Conservation (phyloP, 148 eudicot genomes). For the Talinum fruticosum region DNA sequence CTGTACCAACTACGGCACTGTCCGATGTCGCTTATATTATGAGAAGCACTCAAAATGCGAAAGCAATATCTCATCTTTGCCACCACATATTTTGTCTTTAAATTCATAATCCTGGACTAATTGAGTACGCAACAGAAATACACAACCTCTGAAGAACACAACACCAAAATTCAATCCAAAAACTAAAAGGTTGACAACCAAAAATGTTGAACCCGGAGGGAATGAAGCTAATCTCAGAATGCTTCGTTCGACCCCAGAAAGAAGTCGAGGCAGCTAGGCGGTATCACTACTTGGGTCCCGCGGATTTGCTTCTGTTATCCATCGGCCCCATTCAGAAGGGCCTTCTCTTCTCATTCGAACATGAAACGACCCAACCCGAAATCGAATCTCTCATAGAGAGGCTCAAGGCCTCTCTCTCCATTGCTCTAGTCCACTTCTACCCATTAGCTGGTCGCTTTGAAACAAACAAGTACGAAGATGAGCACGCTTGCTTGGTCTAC, state of each 20-base stretch:
- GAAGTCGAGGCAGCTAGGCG: neutral
- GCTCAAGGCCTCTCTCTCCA: slow-evolving; percentile 5
- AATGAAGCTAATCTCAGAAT: slow-evolving; percentile 15
- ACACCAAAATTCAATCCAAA: neutral
- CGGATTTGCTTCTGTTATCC: neutral
- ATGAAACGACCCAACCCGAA: neutral
- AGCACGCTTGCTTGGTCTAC: neutral
- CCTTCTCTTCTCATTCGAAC: neutral
- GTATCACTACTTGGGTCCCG: neutral
- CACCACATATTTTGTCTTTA: no score
- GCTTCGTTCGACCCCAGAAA: slow-evolving; percentile 13
- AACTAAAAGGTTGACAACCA: neutral
- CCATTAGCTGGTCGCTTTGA: slow-evolving; percentile 9
- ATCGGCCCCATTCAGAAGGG: neutral
- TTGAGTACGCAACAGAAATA: no score
- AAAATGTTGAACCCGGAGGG: neutral
- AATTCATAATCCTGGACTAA: no score
- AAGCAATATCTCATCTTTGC: no score
- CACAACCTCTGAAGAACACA: no score
- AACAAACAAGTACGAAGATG: neutral
- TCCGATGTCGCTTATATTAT: no score
- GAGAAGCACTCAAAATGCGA: no score
- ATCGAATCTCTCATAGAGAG: neutral
- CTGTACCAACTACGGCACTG: no score
- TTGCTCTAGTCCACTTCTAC: slow-evolving; percentile 7